Percentiles rank a stretch among this genome's conserved stretches.
phyloP scores from a whole-genome alignment of 345 rosid species.

The Gossypium anomalum region DNA sequence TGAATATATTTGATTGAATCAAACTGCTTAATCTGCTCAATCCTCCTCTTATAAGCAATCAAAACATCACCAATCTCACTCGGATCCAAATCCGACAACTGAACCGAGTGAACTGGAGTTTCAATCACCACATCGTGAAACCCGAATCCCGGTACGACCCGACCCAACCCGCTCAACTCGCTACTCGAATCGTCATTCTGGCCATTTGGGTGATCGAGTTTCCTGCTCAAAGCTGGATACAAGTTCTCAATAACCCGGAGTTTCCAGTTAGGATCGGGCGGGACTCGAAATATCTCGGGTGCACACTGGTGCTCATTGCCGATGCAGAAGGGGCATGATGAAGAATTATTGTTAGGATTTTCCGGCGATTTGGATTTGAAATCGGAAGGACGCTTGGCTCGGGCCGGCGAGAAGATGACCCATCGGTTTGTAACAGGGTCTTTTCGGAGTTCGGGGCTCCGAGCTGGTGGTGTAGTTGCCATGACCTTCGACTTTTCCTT shows the following conservation, averaged over 20 bases:
- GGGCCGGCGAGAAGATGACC: conserved; percentile 75
- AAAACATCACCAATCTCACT: conserved; percentile 59
- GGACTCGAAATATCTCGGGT: conserved; percentile 78
- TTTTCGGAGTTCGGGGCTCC: conserved; percentile 58
- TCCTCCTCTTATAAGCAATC: conserved; percentile 64
- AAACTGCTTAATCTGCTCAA: conserved; percentile 45
- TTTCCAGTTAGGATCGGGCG: conserved; percentile 54
- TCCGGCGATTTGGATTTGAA: conserved; percentile 66
- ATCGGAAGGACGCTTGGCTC: conserved; percentile 74
- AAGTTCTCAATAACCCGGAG: conserved; percentile 83
- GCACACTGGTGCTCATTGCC: conserved; percentile 83
- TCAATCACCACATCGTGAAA: conserved; percentile 90
- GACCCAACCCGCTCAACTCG: conserved; percentile 16
- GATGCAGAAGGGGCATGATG: conserved; percentile 71
- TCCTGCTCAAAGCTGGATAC: conserved; percentile 71
- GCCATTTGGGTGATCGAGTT: conserved; percentile 26
- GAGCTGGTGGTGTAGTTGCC: conserved; percentile 15
- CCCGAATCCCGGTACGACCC: conserved; percentile 52
- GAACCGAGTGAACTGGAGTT: conserved; percentile 64
- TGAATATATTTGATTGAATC: conserved; percentile 67
- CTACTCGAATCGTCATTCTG: neutral
- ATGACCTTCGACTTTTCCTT: neutral
- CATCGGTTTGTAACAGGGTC: conserved; percentile 58
- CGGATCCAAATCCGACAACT: conserved; percentile 48
- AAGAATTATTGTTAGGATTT: conserved; percentile 20